Base-by-base conservation (phyloP, 257 asterid species). In the Parsonsia alboflavescens region DNA sequence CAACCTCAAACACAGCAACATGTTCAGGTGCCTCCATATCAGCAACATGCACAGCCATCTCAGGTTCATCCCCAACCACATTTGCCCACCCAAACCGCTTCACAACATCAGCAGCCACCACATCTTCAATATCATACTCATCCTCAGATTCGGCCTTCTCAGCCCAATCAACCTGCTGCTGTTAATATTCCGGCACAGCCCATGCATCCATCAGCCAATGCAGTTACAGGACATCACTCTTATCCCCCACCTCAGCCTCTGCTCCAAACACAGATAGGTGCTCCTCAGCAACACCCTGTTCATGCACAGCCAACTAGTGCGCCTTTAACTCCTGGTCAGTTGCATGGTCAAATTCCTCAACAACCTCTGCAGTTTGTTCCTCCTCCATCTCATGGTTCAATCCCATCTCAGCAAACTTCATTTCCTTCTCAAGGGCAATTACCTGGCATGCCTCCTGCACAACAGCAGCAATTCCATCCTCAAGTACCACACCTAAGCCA, bases 221-320 rank as follows among this genome's bases (percentile, higher is more conserved):
- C 88, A 28, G 90, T 83, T 73, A 82, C 88, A 22, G 93, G 92
- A 41, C 88, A 86, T 83, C 90, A 88, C 62, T 84, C 98, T 59
- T 88, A 87, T 79, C 84, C 83, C 56, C 96, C 80, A 66, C 79
- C 92, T 71, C 91, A 85, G 77, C 80, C 81, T n/a, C 82, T 80
- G 58, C 97, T 84, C 74, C 83, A 85, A 72, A 76, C 80, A 82
- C 93, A 84, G 73, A 4, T 81, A 28, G 91, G 87, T 44, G 77
- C 78, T 53, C 62, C 82, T 44, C 89, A 88, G 73, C 92, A 86
- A 75, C 87, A 79, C 46, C 81, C 80, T 12, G 68, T 75, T 74
- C 84, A 81, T 73, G 81, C 80, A 57, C 83, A 80, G 76, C 85
- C 78, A 1, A 36, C 83, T 13, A 78, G 84, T 86, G 92, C 83